Base-by-base conservation (phyloP, 371 early-diverging fungal species). In the Mortierella polycephala region DNA sequence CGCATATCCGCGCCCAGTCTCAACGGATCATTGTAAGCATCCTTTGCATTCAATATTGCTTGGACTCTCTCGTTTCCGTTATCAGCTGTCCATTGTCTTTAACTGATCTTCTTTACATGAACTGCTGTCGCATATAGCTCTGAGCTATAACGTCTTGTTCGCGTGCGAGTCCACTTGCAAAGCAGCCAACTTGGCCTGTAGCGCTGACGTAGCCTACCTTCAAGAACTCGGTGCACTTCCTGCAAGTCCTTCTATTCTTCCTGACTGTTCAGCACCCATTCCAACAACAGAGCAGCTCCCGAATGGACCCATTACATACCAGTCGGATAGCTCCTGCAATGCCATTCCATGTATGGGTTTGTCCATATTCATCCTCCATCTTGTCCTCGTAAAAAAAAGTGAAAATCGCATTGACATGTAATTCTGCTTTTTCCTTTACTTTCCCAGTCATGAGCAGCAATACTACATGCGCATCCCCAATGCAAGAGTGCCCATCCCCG, bases 101-200 rank as follows among this genome's bases (percentile, higher is more conserved):
- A 47, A 47, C 5, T 47, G 11, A 11, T 47, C 5, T 0, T 5
- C n/a, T 47, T 51, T 21, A 30, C 30, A 30, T 30, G 30, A 30
- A 30, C 30, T 7, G 14, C 4, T 45, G 44, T 30, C 54, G 2
- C n/a, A 14, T 39, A 0, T 57, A 62, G 72, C 39, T n/a, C 45
- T 52, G 21, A 55, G 16, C 39, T 72, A 44, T 45, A 57, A 66
- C 40, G 62, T 66, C 41, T 65, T 74, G 51, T 82, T 82, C 63
- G 85, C 86, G 14, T 89, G 89, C 66, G 53, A 75, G 21, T 83
- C 85, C 4, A 74, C 85, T 37, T 89, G 89, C 61, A 30, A 82
- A 9, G 70, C 76, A n/a, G 83, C 74, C 2, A 49, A 49, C 16
- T 21, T 57, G 7, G 52, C 60, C 30, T 89, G 89, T 63, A 62